Conservation (phyloP, 1,284 basidiomycete species). For the Sutorius eximius region DNA sequence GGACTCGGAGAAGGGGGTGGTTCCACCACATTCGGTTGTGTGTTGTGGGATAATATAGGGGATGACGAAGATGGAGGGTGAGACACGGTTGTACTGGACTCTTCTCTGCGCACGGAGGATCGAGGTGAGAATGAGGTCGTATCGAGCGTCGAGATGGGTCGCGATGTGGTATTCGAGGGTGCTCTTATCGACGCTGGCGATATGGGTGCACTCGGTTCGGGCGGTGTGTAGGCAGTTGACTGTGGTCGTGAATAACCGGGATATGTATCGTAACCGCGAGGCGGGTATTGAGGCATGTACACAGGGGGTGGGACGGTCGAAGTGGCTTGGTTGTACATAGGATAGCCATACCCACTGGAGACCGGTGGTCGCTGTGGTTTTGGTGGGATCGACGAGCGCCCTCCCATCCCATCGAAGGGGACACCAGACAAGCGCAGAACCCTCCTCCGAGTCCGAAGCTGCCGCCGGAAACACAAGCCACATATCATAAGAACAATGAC, state of each 20-base stretch:
- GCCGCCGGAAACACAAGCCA: background rate
- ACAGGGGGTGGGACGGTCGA: background rate
- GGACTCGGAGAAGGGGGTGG: background rate
- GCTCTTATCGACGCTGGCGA: slow-evolving; percentile 2
- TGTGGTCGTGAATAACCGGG: background rate
- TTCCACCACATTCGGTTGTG: background rate
- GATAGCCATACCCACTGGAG: background rate
- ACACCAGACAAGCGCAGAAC: background rate
- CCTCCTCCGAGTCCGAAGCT: background rate
- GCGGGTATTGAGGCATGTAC: slow-evolving; percentile 7
- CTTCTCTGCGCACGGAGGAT: background rate
- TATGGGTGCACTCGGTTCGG: background rate
- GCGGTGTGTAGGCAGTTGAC: background rate
- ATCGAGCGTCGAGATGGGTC: slow-evolving; percentile 1
- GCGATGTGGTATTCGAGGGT: background rate
- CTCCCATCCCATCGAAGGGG: background rate
- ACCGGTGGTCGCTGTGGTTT: slow-evolving; percentile 2
- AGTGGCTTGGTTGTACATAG: background rate
- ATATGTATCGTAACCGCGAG: background rate
- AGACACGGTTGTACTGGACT: background rate
- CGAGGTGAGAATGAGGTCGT: background rate
- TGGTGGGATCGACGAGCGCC: background rate
- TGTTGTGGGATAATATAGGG: background rate
- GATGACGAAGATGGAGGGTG: background rate
- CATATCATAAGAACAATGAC: background rate